Conservation (phyloP, 805 yeast species). For the Kuraishia piskuri region DNA sequence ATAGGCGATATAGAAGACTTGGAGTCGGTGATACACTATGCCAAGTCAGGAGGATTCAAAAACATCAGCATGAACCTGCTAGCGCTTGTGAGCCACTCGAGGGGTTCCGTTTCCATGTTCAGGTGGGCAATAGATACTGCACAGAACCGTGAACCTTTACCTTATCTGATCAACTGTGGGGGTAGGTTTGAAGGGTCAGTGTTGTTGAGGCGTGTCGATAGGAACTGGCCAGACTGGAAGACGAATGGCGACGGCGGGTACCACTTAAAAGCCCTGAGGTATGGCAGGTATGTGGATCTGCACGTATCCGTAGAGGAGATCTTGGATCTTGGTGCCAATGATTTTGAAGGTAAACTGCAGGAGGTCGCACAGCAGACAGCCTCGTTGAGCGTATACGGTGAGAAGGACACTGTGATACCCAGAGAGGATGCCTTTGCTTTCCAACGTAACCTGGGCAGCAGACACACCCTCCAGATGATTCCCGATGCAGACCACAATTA, state of each 20-base stretch:
- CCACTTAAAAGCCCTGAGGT: constrained; percentile 31
- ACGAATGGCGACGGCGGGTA: constrained; percentile 32
- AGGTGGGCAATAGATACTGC: constrained; percentile 53
- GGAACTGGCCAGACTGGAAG: constrained; percentile 28
- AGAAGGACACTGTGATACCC: constrained; percentile 60
- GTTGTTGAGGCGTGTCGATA: constrained; percentile 29
- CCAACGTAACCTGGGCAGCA: constrained; percentile 47
- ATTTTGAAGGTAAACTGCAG: constrained; percentile 28
- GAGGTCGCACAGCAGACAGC: constrained; percentile 36
- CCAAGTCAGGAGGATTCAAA: constrained; percentile 16
- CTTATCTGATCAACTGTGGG: constrained; percentile 62
- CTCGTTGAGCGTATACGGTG: constrained; percentile 65
- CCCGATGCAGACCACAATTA: constrained; percentile 77
- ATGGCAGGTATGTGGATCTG: constrained; percentile 36
- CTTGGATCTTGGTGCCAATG: constrained; percentile 36
- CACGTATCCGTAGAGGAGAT: constrained; percentile 44
- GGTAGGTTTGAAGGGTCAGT: constrained; percentile 56
- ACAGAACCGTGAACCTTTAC: constrained; percentile 31
- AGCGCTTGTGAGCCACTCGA: constrained; percentile 66
- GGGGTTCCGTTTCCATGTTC: constrained; percentile 73
- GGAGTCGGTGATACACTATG: constrained; percentile 32
- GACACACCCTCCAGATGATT: constrained; percentile 51
- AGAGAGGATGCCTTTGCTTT: constrained; percentile 49
- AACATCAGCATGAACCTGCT: constrained; percentile 38
- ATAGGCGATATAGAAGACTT: constrained; percentile 65